Evolutionary conservation across 1,139 yeast species (phyloP).

Genomic region (Hyphopichia pseudoburtonii): DNA sequence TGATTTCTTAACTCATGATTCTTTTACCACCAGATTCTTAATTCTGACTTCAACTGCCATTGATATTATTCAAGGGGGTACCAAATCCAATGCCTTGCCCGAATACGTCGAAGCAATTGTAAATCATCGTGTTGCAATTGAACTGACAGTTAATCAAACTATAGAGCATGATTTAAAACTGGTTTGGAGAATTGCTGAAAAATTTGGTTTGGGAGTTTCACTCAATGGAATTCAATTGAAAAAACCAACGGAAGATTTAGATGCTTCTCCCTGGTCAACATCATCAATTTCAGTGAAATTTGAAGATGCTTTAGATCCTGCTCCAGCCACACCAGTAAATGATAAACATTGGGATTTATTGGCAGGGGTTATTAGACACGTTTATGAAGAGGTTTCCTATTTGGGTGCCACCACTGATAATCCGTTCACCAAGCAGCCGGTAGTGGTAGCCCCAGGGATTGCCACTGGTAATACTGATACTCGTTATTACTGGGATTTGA

Average conservation of each 20-base stretch:
- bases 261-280: too few species aligned
- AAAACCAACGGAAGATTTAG: conserved; percentile 34
- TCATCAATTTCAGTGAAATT: conserved; percentile 41
- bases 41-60: conserved; percentile 35
- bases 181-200: conserved; percentile 26
- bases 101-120: conserved; percentile 27
- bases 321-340: conserved; percentile 52
- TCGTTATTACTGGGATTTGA: conserved; percentile 34
- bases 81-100: conserved; percentile 37
- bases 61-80: conserved; percentile 35
- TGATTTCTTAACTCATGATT: conserved; percentile 12
- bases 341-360: conserved; percentile 51
- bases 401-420: conserved; percentile 21
- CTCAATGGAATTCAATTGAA: conserved; percentile 29
- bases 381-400: conserved; percentile 51
- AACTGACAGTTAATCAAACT: conserved; percentile 22
- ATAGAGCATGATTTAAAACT: conserved; percentile 21
- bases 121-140: conserved; percentile 35
- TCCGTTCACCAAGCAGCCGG: conserved; percentile 11
- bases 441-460: conserved; percentile 30
- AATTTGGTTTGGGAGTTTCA: conserved; percentile 35
- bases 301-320: conserved; percentile 44
- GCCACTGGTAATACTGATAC: conserved; percentile 40
- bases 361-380: conserved; percentile 54
- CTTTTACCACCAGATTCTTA: conserved; percentile 20